phyloP scores from a whole-genome alignment of 176 grass and related monocot genomes.

The Aegilops umbellulata region DNA sequence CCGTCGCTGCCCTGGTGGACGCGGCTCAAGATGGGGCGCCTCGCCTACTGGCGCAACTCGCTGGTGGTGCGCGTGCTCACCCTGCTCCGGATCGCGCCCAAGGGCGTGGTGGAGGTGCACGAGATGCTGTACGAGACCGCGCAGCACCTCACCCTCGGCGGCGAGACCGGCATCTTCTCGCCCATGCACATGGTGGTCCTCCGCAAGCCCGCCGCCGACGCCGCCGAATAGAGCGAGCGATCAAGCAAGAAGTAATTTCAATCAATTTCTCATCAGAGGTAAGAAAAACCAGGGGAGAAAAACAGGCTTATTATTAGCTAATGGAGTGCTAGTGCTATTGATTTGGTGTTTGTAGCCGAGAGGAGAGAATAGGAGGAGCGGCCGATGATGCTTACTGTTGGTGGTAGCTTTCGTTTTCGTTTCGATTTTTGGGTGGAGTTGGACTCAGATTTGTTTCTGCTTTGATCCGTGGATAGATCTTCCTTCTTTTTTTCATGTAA shows the following conservation, averaged over 20 bases:
- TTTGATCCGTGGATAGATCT: neutral
- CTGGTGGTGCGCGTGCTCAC: slow-evolving; percentile 84
- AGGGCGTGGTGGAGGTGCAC: slow-evolving; percentile 90
- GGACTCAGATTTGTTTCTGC: neutral
- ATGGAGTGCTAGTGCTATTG: no score
- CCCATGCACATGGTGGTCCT: slow-evolving; percentile 99
- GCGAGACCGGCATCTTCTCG: slow-evolving; percentile 89
- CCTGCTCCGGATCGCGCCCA: slow-evolving; percentile 81
- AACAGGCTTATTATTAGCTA: no score
- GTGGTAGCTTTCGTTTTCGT: no score
- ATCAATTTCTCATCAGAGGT: no score
- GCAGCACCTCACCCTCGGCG: slow-evolving; percentile 72
- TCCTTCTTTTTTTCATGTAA: neutral
- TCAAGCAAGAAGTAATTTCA: no score
- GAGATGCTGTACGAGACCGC: slow-evolving; percentile 99
- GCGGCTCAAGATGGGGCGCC: slow-evolving; percentile 91
- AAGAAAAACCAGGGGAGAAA: no score
- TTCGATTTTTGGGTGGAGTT: no score
- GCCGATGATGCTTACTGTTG: no score
- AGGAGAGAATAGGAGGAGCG: no score
- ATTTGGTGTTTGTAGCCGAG: no score
- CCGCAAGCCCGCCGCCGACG: slow-evolving; percentile 59
- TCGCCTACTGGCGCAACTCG: slow-evolving; percentile 98
- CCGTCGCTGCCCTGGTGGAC: slow-evolving; percentile 86
- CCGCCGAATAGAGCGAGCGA: slow-evolving; percentile 28